Evolutionary conservation across 2,329 filamentous ascomycete species (phyloP).

Genomic region (Fusarium compactum): DNA sequence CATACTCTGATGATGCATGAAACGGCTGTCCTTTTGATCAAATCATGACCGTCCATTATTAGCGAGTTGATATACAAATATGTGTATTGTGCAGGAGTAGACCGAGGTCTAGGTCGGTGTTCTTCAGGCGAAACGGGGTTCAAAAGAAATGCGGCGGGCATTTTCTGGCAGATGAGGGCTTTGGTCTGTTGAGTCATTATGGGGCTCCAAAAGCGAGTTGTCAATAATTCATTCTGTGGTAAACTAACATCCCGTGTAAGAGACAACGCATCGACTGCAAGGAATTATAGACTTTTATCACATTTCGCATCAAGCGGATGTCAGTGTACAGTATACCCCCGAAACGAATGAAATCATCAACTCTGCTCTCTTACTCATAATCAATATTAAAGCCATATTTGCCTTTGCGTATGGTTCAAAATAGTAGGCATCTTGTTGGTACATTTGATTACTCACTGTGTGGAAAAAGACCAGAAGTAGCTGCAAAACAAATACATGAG

Average conservation of each 20-base stretch:
- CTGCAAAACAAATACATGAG: background rate
- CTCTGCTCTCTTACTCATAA: background rate
- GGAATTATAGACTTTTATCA: background rate
- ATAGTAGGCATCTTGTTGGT: background rate
- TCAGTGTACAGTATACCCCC: background rate
- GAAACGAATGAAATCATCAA: background rate
- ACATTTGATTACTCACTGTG: background rate
- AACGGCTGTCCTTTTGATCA: background rate
- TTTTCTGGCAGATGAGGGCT: constrained; percentile 22
- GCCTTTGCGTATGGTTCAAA: background rate
- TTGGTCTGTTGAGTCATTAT: constrained; percentile 13
- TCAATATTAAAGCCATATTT: background rate
- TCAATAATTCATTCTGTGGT: background rate
- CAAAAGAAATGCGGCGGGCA: constrained; percentile 4
- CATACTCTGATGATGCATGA: constrained; percentile 33
- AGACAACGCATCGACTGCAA: background rate
- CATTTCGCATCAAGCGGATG: background rate
- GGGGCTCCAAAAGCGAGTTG: constrained; percentile 12
- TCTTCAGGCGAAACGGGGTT: constrained; percentile 22
- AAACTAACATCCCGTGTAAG: background rate
- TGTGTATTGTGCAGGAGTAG: constrained; percentile 1
- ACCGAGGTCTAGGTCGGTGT: background rate
- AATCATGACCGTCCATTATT: background rate
- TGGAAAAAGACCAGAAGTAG: background rate
- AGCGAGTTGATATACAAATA: background rate